Evolutionary conservation across 2,329 filamentous ascomycete species (phyloP).

Genomic region (Talaromyces sp.): DNA sequence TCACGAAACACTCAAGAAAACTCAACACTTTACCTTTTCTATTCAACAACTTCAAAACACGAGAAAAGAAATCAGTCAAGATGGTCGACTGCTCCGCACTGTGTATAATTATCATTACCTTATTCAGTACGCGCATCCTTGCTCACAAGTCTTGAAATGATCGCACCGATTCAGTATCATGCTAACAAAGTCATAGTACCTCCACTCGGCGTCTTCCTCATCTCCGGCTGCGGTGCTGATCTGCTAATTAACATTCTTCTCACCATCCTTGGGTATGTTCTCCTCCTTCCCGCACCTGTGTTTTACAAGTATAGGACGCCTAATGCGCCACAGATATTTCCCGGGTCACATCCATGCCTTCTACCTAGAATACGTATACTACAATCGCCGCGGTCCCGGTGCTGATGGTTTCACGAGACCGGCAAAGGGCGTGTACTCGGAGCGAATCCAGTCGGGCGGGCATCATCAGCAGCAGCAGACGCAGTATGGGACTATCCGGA

Average conservation of each 20-base stretch:
- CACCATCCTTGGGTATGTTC: conserved; percentile 59
- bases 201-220: conserved; percentile 60
- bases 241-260: conserved; percentile 64
- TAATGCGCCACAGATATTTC: conserved; percentile 53
- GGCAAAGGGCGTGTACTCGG: conserved; percentile 40
- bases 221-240: conserved; percentile 63
- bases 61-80: neutral
- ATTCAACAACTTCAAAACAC: neutral
- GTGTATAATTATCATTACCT: conserved; percentile 43
- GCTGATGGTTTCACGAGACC: conserved; percentile 22
- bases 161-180: neutral
- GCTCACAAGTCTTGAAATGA: neutral
- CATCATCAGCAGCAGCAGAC: conserved; percentile 31
- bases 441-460: conserved; percentile 40
- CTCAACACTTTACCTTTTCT: neutral
- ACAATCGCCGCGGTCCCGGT: conserved; percentile 53
- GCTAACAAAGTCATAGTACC: conserved; percentile 50
- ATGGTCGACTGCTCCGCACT: conserved; percentile 18
- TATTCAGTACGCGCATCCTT: conserved; percentile 36
- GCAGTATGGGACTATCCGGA: conserved; percentile 15
- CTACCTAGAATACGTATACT: conserved; percentile 80
- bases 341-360: conserved; percentile 78
- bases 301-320: neutral
- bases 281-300: neutral
- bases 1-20: neutral